Base-by-base conservation (phyloP, 805 yeast species). In the Candida orba region DNA sequence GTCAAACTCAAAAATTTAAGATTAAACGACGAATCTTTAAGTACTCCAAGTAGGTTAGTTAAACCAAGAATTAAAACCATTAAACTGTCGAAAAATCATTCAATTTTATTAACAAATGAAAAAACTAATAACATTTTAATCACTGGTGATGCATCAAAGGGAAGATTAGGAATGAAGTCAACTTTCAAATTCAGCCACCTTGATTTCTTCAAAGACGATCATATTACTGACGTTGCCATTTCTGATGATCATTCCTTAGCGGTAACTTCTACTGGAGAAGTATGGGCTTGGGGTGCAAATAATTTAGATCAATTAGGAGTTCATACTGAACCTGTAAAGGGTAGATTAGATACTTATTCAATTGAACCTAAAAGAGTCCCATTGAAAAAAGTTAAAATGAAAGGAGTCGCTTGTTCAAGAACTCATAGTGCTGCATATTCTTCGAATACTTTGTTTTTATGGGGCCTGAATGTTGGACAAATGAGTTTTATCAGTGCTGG, bases 391-490 rank as follows among this genome's bases (percentile, higher is more conserved):
- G 43, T 60, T 3, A 50, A 41, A 18, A 42, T 43, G 9, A 33
- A 45, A 32, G 65, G 62, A n/a, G 36, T 59, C 41, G 38, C 80
- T 1, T 79, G 84, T 17, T 84, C 95, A 4, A 78, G 73, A 38
- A 69, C 81, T 12, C 95, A 86, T 57, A 78, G 91, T 4, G 70
- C 80, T 17, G 84, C 76, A 0, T 81, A 69, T 47, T 65, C 79
- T 0, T 66, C 64, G 7, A 58, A 65, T 36, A 75, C 73, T 9
- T 46, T 54, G n/a, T 75, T 65, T 47, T 60, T 77, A 33, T 87
- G 95, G 95, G 96, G 96, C 3, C 63, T 81, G 32, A 84, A 87
- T 56, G 64, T 78, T 31, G 96, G 96, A 0, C 95, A 87, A 59
- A 77, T 87, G 80, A 91, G 91, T 3, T 66, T 75, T 40, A 52